These are phyloP conservation scores for Erigeron canadensis DNA, from an alignment of 129 eudicot species.

Conservation along the genomic window DNA sequence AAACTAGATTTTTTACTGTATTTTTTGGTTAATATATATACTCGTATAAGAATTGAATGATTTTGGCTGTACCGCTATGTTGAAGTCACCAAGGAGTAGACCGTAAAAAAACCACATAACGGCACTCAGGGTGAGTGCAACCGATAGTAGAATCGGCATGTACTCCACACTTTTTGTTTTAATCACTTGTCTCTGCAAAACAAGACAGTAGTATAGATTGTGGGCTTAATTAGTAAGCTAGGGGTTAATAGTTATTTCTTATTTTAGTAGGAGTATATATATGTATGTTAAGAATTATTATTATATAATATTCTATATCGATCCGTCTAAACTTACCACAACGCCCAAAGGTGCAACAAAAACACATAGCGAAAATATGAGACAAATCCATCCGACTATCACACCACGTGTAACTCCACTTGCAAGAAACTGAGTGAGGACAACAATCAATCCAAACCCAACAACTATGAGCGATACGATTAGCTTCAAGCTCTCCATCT, in stretches of 20 bases:
- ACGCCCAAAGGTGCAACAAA: constrained; percentile 68
- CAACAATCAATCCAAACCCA: constrained; percentile 54
- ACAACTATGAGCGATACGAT: constrained; percentile 39
- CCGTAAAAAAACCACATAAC: constrained; percentile 72
- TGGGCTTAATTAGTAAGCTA: neutral
- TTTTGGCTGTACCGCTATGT: constrained; percentile 47
- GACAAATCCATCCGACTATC: constrained; percentile 79
- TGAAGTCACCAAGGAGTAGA: constrained; percentile 44
- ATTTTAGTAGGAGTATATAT: too few species aligned
- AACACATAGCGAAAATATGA: constrained; percentile 61
- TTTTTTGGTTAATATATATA: neutral
- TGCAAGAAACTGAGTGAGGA: constrained; percentile 44
- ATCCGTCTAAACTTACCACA: constrained; percentile 47
- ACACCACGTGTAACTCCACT: constrained; percentile 33
- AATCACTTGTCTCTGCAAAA: constrained; percentile 60
- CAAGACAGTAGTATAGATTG: too few species aligned
- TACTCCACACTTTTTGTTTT: constrained; percentile 60
- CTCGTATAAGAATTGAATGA: too few species aligned
- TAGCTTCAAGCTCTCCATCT: constrained; percentile 57
- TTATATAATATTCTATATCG: neutral
- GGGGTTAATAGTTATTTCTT: neutral
- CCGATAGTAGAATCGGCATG: constrained; percentile 60
- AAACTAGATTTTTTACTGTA: too few species aligned
- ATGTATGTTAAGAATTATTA: neutral
- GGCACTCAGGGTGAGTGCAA: constrained; percentile 63